Base-by-base conservation (phyloP, 306 rosid species). In the Citrullus mucosospermus region DNA sequence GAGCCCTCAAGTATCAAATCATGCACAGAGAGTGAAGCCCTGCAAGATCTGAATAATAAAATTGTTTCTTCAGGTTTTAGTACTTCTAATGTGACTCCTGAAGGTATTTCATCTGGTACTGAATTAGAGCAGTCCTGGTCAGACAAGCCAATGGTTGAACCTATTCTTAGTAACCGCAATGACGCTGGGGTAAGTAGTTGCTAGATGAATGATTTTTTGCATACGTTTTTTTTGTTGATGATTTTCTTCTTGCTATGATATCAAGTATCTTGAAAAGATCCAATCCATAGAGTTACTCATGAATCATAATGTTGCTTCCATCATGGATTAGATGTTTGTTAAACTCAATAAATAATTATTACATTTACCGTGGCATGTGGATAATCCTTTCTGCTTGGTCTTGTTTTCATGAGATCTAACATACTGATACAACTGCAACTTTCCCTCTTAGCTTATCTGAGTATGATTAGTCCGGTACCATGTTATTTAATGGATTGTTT, bases 71-170 rank as follows among this genome's bases (percentile, higher is more conserved):
- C 84, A 58, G 68, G 78, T 75, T 84, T 82, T 18, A 60, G 80
- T 83, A 38, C 81, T 79, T 88, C 85, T 28, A 68, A 76, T 53
- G 85, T 62, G 51, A 79, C 85, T 73, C 76, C 75, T 46, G 83
- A 83, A 78, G 86, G 78, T 30, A 73, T 82, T 69, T 63, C 68
- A 17, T 77, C 85, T 54, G 78, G 50, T 55, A 41, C 81, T 83
- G 88, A 87, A 78, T 82, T 76, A 80, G 69, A 66, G 54, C 80
- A 58, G 30, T 79, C 92, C 70, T 84, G 78, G 86, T 82, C 85
- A 0, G 88, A 89, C 83, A 82, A 86, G 78, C 50, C 86, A 78
- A 76, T 81, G 85, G 89, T 55, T 81, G 82, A 80, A 68, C 80
- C 82, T 77, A 77, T 75, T 82, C 72, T 78, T 46, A 79, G 39